Evolutionary conservation across 116 monocot genomes (phyloP).

Genomic region (Dioscorea cayenensis): DNA sequence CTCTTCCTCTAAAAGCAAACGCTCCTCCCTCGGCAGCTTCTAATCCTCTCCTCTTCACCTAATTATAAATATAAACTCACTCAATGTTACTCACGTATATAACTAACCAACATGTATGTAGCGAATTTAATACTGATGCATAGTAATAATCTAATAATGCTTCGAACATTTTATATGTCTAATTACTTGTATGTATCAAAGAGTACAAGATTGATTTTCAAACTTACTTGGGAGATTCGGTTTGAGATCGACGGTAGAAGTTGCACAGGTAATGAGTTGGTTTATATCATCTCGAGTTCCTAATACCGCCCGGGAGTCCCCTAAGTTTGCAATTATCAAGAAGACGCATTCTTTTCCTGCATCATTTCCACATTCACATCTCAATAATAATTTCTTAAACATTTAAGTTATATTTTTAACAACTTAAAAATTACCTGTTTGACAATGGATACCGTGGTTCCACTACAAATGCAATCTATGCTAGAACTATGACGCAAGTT

Average conservation of each 20-base stretch:
- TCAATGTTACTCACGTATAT: no score
- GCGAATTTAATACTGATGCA: no score
- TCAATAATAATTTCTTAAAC: no score
- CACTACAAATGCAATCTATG: conserved; percentile 77
- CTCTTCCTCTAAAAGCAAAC: conserved; percentile 69
- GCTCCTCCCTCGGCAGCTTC: conserved; percentile 62
- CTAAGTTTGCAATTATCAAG: conserved; percentile 73
- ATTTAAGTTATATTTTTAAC: no score
- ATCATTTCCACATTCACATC: neutral
- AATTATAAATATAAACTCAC: neutral
- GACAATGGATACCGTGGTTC: conserved; percentile 58
- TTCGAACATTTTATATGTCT: no score
- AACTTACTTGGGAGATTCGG: conserved; percentile 66
- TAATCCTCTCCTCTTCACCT: conserved; percentile 66
- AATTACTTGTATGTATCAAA: no score
- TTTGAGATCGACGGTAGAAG: conserved; percentile 72
- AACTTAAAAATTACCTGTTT: conserved; percentile 36
- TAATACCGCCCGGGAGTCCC: conserved; percentile 75
- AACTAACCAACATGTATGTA: no score
- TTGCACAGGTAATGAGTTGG: conserved; percentile 44
- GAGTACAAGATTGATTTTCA: neutral
- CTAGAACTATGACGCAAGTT: conserved; percentile 20
- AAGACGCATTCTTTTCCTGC: conserved; percentile 55
- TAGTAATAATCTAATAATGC: no score
- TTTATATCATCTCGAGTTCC: conserved; percentile 46